These are phyloP conservation scores for Pythium graminicola DNA, from an alignment of 352 stramenopile species.

Conservation along the genomic window DNA sequence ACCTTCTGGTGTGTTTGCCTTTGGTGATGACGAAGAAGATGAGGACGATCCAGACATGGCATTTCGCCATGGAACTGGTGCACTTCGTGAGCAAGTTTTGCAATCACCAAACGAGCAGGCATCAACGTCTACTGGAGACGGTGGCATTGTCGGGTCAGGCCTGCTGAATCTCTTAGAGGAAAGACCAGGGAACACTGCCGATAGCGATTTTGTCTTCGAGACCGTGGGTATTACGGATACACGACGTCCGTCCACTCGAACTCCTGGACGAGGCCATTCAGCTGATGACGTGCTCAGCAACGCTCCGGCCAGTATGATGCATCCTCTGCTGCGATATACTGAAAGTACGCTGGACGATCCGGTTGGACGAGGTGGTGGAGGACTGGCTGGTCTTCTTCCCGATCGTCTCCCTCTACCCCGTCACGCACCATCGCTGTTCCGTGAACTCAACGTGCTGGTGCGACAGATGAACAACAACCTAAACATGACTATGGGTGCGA, in stretches of 20 bases:
- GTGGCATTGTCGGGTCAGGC: constrained; percentile 10
- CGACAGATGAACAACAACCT: constrained; percentile 73
- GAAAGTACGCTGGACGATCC: constrained; percentile 1
- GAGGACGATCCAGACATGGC: constrained; percentile 29
- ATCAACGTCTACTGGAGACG: not conserved
- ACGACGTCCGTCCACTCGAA: not conserved
- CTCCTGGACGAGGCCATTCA: not conserved
- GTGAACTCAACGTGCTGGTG: constrained; percentile 66
- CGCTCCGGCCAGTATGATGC: constrained; percentile 5
- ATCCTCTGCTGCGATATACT: constrained; percentile 15
- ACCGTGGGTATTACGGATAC: constrained; percentile 11
- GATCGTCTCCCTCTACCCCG: constrained; percentile 49
- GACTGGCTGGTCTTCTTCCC: constrained; percentile 12
- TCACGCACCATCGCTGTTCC: constrained; percentile 58
- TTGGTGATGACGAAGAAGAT: constrained; percentile 28
- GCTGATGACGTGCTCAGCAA: not conserved
- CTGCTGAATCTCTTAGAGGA: constrained; percentile 20
- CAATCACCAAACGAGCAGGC: not conserved
- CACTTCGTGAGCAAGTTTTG: not conserved
- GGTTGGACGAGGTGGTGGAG: constrained; percentile 9
- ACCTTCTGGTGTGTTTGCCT: constrained; percentile 21
- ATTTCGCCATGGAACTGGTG: constrained; percentile 14
- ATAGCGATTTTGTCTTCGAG: constrained; percentile 28
- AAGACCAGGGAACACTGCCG: not conserved
- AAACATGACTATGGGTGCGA: constrained; percentile 27